Evolutionary conservation across 768 basidiomycete species (phyloP), one percentile per base, ranked within the genome.

Genomic region (Tulasnella sp.): DNA sequence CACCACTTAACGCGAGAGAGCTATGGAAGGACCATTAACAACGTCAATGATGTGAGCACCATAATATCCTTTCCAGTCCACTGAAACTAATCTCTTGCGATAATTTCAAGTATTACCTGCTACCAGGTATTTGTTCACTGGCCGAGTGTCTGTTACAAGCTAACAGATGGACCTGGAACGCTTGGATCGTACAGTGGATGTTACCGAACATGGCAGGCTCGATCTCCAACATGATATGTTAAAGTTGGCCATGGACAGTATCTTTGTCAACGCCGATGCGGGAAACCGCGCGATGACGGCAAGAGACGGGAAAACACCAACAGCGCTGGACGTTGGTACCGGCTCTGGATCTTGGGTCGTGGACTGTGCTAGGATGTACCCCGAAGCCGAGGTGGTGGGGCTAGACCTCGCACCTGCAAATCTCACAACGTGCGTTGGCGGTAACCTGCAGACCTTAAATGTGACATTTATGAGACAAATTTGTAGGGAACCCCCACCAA

Each of bases 141-240:
- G 23, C 23, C 6, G 46, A 13, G 23, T n/a, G 18, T 32, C 55
- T 16, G 29, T 46, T 0, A 7, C 42, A 10, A 29, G 4, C 46
- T 67, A 26, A 67, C 23, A 20, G 15, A 55, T 46, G 11, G 32
- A 3, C 44, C 10, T 32, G 44, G 16, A 1, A 5, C 42, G 26
- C 46, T 42, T 29, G 71, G 3, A 29, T 23, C 29, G 5, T 67
- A 16, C n/a, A 70, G 77, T 69, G 26, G 77, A 77, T 44, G 29
- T 40, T n/a, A 15, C 20, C 5, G 77, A 77, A 40, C 77, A 77
- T 72, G 20, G 70, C 37, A 29, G 77, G 7, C 44, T 72, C 23
- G 77, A 77, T 44, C 35, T 77, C 9, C 77, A 77, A 44, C 77
- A 77, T 35, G 69, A 77, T 13, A 44, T 70, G 37, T 29, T 77